Evolutionary conservation across 805 yeast genomes (phyloP), one percentile per base, ranked within the genome.

Genomic region (Starmerella geochares): DNA sequence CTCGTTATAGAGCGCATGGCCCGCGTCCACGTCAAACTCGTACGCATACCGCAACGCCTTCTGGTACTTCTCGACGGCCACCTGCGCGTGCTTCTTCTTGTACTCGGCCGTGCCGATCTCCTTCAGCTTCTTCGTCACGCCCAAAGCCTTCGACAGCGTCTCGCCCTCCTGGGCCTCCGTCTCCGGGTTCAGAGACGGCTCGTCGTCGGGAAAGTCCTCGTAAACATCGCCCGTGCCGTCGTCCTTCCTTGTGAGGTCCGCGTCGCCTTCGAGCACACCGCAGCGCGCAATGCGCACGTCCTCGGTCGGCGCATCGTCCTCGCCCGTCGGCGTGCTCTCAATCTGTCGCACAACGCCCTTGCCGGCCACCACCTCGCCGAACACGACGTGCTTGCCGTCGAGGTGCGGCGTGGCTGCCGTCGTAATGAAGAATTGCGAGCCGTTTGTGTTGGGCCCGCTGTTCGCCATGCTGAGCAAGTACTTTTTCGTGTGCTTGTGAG

Each of bases 391-490:
- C 66, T 90, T 90, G 23, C 90, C 94, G 64, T 92, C 90, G 57
- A 92, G 76, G 67, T 90, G 97, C 6, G 97, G 95, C 1, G 96
- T 86, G 37, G 86, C 80, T 2, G 79, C 92, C 2, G 96, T 86
- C 24, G 98, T 90, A 60, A 90, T 80, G 66, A 90, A 90, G 61
- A 86, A 92, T 68, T 90, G 97, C 2, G 96, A 86, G 0, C 97
- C 97, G 63, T 92, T 92, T 44, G 97, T 90, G 65, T 81, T 79
- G 52, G 95, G 87, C 16, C 97, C 97, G 4, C 96, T 85, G 63
- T 90, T 90, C 51, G 98, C 97, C 97, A 90, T 92, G 7, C 95
- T 85, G 59, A 90, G 75, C 58, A 92, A 72, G 66, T 83, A 88
- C 48, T 97, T 97, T 61, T 75, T 75, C 56, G 80, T 86, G 64